These are phyloP conservation scores for Nothophaeocryptopus gaeumannii DNA, from an alignment of 2,329 filamentous ascomycete species.

Conservation along the genomic window DNA sequence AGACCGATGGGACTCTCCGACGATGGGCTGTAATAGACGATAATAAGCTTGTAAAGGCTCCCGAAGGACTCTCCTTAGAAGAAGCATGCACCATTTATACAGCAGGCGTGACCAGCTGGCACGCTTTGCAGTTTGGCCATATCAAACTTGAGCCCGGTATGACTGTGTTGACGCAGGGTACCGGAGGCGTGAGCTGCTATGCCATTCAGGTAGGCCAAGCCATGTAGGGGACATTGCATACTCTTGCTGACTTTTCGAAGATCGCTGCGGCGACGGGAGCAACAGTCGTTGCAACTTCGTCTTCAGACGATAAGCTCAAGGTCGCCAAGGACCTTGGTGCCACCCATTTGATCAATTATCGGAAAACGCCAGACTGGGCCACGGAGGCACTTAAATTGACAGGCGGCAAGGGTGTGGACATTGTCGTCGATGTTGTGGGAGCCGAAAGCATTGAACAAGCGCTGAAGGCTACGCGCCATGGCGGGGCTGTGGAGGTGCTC, in stretches of 20 bases:
- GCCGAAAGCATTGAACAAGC: slow-evolving; percentile 44
- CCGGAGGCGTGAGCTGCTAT: slow-evolving; percentile 43
- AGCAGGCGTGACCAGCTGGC: slow-evolving; percentile 56
- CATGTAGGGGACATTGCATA: too few relatives aligned
- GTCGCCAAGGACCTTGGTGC: slow-evolving; percentile 57
- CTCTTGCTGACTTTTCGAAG: slow-evolving; percentile 19
- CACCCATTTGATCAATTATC: slow-evolving; percentile 62
- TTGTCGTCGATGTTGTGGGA: slow-evolving; percentile 50
- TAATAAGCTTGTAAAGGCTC: slow-evolving; percentile 52
- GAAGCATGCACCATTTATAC: slow-evolving; percentile 61
- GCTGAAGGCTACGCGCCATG: slow-evolving; percentile 39
- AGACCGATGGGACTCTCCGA: slow-evolving; percentile 56
- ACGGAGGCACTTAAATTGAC: slow-evolving; percentile 50
- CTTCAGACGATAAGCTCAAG: slow-evolving; percentile 54
- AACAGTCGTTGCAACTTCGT: slow-evolving; percentile 58
- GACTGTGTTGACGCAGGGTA: slow-evolving; percentile 40
- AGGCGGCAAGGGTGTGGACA: slow-evolving; percentile 40
- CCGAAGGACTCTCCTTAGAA: slow-evolving; percentile 55
- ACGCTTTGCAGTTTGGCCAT: slow-evolving; percentile 55
- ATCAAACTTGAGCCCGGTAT: slow-evolving; percentile 36
- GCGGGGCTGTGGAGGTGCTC: slow-evolving; percentile 37
- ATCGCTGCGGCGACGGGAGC: slow-evolving; percentile 40
- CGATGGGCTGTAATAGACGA: slow-evolving; percentile 56
- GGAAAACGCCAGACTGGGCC: slow-evolving; percentile 56
- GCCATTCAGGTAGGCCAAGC: slow-evolving; percentile 27